phyloP scores from a whole-genome alignment of 352 stramenopile species.

The Phytophthora pinifolia region DNA sequence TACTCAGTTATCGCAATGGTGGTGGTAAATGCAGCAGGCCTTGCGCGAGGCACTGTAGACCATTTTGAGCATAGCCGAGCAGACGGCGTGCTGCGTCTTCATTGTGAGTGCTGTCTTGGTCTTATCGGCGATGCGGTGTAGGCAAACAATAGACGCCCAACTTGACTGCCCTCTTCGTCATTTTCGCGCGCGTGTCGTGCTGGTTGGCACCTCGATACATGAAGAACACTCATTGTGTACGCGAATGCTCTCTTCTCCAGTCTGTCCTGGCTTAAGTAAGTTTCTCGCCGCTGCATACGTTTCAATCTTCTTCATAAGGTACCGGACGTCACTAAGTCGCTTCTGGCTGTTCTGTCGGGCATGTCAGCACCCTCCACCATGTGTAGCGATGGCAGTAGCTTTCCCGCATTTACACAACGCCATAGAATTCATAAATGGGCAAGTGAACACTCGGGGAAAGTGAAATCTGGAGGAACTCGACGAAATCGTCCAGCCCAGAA shows the following conservation, averaged over 20 bases:
- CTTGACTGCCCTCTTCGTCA: conserved; percentile 10
- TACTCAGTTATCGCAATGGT: too few species aligned
- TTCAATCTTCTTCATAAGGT: conserved; percentile 14
- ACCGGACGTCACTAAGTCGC: conserved; percentile 7
- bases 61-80: too few species aligned
- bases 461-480: conserved; percentile 4
- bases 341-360: conserved; percentile 10
- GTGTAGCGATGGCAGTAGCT: conserved; percentile 1
- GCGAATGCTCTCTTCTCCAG: not conserved
- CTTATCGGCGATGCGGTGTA: conserved; percentile 11
- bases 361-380: conserved; percentile 16
- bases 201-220: not conserved
- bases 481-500: conserved; percentile 2
- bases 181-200: conserved; percentile 3
- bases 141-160: conserved; percentile 3
- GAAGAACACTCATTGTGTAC: conserved; percentile 4
- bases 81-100: too few species aligned
- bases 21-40: too few species aligned
- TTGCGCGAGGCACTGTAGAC: too few species aligned
- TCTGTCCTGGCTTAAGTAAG: conserved; percentile 7
- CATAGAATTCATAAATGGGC: conserved; percentile 5
- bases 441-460: conserved; percentile 8
- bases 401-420: conserved; percentile 6
- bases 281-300: not conserved
- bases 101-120: too few species aligned